These are phyloP conservation scores for Apodospora peruviana DNA, from an alignment of 495 filamentous ascomycete genomes.

Conservation along the genomic window DNA sequence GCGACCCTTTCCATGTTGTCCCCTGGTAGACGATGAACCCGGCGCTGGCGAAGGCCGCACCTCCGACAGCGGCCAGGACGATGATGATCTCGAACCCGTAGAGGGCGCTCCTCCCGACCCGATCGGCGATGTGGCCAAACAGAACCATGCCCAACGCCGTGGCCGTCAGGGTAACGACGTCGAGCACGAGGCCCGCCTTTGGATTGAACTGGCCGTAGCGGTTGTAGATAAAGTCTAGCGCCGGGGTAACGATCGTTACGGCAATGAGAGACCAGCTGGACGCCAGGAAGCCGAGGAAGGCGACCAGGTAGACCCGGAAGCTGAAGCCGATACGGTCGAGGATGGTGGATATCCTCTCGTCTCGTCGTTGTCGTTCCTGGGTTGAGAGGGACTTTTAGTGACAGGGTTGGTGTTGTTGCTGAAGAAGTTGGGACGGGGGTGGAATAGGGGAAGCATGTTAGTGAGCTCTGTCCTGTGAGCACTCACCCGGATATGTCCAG, in stretches of 20 bases:
- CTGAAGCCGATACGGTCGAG: conserved; percentile 7
- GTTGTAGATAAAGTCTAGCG: conserved; percentile 3
- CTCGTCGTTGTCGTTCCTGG: conserved; percentile 5
- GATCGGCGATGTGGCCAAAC: conserved; percentile 58
- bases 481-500: conserved; percentile 3
- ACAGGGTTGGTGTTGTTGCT: not conserved
- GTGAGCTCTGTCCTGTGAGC: no score
- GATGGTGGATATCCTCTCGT: conserved; percentile 6
- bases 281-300: conserved; percentile 4
- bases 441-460: not conserved
- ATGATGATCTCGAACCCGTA: conserved; percentile 61
- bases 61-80: conserved; percentile 49
- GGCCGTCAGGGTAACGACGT: conserved; percentile 43
- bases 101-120: conserved; percentile 53
- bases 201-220: conserved; percentile 1
- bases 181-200: not conserved
- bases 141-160: conserved; percentile 55
- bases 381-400: not conserved
- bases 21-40: not conserved
- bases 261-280: conserved; percentile 4
- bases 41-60: conserved; percentile 11
- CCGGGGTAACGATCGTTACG: conserved; percentile 7
- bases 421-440: not conserved
- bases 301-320: conserved; percentile 4
- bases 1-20: no score